Evolutionary conservation across 2,329 filamentous ascomycete species (phyloP), one percentile per base, ranked within the genome.

Genomic region (Penicillium brevicompactum): DNA sequence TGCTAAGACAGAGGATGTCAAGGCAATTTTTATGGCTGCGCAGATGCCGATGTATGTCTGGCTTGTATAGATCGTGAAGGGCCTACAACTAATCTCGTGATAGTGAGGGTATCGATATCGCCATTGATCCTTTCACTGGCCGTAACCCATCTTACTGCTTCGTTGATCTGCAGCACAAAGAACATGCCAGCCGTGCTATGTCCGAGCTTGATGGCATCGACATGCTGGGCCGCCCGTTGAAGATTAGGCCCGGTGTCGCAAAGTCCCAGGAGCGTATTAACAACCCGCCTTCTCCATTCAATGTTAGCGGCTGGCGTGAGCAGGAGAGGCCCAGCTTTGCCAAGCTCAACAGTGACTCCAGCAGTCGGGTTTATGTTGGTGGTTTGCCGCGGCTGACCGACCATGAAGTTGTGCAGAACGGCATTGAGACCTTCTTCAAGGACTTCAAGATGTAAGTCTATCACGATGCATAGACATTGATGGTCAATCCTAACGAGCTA

Each of bases 91-190:
- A 56, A 65, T 54, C 49, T 44, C 53, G 66, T 62, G 61, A 62
- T 65, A 80, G 78, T 60, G 78, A 82, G 60, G 82, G 83, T 45
- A 83, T 90, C 60, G 85, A 88, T 68, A 87, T 91, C 63, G 86
- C 86, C 1, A 80, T 88, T 50, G 87, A 91, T 64, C 82, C 86
- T 1, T 84, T 88, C 70, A 87, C 83, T 30, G 84, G 82, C 40
- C 80, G 87, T 43, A 91, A 90, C 68, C 87, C 87, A 0, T 87
- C 86, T 37, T 90, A 90, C 74, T 91, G 87, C 75, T 91, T 91
- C 63, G 83, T 90, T 44, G 87, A 91, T 65, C 83, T 91, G 54
- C 71, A 72, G 44, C 80, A 78, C 45, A 78, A 79, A 44, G 82
- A 83, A 27, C 76, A 84, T 30, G 87, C 87, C 3, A 77, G 83